A percentile compares a stretch with the other conserved stretches of the same genome.
Conservation (phyloP, 441 rosid species). For the Pelargonium australe region DNA sequence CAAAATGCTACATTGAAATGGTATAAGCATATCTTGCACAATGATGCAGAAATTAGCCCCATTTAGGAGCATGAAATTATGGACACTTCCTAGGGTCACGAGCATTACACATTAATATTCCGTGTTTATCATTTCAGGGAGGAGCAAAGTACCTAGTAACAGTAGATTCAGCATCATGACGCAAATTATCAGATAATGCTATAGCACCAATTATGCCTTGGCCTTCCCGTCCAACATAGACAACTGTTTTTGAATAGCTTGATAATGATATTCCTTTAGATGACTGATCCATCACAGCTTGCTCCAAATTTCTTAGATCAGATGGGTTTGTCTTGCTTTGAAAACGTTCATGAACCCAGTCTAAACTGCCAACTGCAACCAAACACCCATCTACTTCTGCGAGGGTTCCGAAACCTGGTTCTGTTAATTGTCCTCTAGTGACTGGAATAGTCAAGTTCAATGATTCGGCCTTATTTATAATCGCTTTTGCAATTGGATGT, state of each 20-base stretch:
- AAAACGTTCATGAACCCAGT: slow-evolving; percentile 78
- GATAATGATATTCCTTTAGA: slow-evolving; percentile 36
- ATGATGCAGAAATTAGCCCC: neutral
- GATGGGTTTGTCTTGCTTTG: slow-evolving; percentile 38
- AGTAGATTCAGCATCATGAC: slow-evolving; percentile 70
- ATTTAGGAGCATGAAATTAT: slow-evolving; percentile 3
- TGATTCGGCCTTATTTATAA: slow-evolving; percentile 55
- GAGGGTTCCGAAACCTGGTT: slow-evolving; percentile 90
- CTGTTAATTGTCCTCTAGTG: slow-evolving; percentile 81
- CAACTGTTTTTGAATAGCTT: slow-evolving; percentile 66
- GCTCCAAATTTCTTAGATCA: slow-evolving; percentile 42
- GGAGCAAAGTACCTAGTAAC: slow-evolving; percentile 47
- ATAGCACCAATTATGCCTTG: slow-evolving; percentile 90
- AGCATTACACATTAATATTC: neutral
- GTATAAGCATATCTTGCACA: neutral
- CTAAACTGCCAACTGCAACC: slow-evolving; percentile 77
- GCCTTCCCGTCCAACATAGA: slow-evolving; percentile 79
- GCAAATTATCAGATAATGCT: slow-evolving; percentile 68
- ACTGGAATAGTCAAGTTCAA: slow-evolving; percentile 51
- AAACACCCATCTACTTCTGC: slow-evolving; percentile 81
- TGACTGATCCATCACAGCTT: slow-evolving; percentile 33
- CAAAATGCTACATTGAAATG: neutral
- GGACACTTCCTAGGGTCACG: neutral
- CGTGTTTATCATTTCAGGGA: neutral
- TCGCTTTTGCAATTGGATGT: slow-evolving; percentile 90